Conservation (phyloP, 1,284 basidiomycete genomes). For the Abortiporus biennis region DNA sequence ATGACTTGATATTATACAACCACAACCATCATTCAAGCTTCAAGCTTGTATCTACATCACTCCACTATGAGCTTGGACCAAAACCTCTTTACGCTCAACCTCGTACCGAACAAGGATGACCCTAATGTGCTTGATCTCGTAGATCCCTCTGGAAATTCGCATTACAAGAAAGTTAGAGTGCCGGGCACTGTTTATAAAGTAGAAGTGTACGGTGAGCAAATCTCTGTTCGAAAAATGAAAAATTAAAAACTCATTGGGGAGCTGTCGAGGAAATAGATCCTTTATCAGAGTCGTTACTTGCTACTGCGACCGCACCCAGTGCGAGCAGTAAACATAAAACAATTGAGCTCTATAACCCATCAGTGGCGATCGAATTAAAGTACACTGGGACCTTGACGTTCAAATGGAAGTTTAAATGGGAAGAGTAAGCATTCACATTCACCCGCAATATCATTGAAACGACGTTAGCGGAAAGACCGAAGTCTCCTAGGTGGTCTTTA, state of each 20-base stretch:
- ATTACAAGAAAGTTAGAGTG: constrained; percentile 65
- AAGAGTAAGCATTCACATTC: constrained; percentile 49
- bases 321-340: constrained; percentile 67
- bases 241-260: background rate
- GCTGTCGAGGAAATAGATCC: constrained; percentile 41
- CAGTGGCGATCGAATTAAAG: constrained; percentile 61
- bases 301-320: constrained; percentile 56
- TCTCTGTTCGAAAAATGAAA: background rate
- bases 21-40: no score
- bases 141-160: constrained; percentile 51
- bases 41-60: no score
- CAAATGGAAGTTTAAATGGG: constrained; percentile 76
- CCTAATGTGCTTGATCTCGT: constrained; percentile 60
- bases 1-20: no score
- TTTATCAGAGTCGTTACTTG: constrained; percentile 56
- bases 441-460: background rate
- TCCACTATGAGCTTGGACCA: constrained; percentile 65
- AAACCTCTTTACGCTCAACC: constrained; percentile 72
- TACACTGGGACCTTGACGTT: constrained; percentile 69
- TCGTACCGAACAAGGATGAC: constrained; percentile 52
- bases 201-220: constrained; percentile 55
- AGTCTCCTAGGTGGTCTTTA: no score
- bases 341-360: constrained; percentile 72
- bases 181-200: constrained; percentile 47
- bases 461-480: no score